phyloP scores from a whole-genome alignment of 2,329 filamentous ascomycete genomes.

The Xylariales sp. region DNA sequence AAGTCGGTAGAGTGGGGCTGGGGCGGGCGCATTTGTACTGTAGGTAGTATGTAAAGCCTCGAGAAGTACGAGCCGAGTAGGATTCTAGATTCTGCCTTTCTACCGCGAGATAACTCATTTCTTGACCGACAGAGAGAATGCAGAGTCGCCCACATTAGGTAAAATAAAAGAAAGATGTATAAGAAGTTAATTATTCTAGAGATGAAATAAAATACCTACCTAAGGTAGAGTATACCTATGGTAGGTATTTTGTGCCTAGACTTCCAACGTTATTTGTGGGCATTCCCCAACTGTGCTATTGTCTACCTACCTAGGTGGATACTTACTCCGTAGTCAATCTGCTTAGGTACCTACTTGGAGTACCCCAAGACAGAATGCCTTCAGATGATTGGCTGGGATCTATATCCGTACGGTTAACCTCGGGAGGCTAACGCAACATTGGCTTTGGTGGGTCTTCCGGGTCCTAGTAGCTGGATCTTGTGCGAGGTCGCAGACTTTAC shows the following conservation, averaged over 20 bases:
- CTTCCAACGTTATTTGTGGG: no score
- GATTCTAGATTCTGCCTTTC: background rate
- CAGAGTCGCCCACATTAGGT: background rate
- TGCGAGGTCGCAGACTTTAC: conserved; percentile 34
- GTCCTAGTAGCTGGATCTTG: conserved; percentile 5
- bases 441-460: conserved; percentile 15
- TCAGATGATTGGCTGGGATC: conserved; percentile 15
- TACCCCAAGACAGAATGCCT: background rate
- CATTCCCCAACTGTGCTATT: no score
- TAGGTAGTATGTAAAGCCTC: background rate
- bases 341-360: background rate
- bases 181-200: background rate
- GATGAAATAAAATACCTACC: no score
- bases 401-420: conserved; percentile 6
- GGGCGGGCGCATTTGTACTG: background rate
- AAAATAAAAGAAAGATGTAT: background rate
- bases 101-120: background rate
- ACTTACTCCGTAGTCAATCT: no score
- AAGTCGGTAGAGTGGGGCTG: no score
- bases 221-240: no score
- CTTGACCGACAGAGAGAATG: background rate
- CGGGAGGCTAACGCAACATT: conserved; percentile 1
- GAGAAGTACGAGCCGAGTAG: background rate
- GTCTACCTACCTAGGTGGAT: no score
- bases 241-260: no score